Evolutionary conservation across 1,139 yeast species (phyloP).

Genomic region (Taiozyma sp.): DNA sequence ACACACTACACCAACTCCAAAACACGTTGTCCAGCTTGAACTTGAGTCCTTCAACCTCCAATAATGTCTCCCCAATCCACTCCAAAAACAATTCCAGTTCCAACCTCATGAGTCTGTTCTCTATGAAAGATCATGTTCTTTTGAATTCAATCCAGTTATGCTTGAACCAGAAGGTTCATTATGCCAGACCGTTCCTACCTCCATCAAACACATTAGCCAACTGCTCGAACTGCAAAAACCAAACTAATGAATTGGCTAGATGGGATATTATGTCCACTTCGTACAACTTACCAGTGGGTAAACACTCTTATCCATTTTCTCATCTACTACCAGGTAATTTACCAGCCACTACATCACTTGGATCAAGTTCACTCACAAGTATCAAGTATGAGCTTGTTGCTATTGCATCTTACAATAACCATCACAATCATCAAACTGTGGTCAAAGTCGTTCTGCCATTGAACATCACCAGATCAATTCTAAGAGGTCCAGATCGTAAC

Average conservation of each 20-base stretch:
- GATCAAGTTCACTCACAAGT: conserved; percentile 48
- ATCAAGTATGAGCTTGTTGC: conserved; percentile 78
- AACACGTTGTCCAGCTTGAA: conserved; percentile 20
- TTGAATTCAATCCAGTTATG: conserved; percentile 50
- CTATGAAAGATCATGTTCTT: conserved; percentile 21
- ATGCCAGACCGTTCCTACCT: conserved; percentile 61
- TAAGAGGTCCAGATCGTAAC: conserved; percentile 81
- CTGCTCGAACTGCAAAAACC: conserved; percentile 56
- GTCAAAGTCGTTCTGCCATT: conserved; percentile 49
- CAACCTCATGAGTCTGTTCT: conserved; percentile 15
- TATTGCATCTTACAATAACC: conserved; percentile 40
- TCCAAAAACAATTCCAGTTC: conserved; percentile 19
- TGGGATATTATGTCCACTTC: conserved; percentile 79
- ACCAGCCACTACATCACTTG: conserved; percentile 73
- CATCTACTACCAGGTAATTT: conserved; percentile 86
- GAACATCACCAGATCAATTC: conserved; percentile 70
- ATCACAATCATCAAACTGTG: conserved; percentile 16
- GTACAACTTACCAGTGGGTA: conserved; percentile 54
- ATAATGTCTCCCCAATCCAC: conserved; percentile 15
- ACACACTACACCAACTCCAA: conserved; percentile 15
- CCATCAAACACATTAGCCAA: conserved; percentile 42
- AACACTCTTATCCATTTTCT: conserved; percentile 92
- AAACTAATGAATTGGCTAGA: conserved; percentile 61
- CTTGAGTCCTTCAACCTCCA: conserved; percentile 18
- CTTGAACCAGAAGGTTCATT: conserved; percentile 63